Conservation (phyloP, 169 alveolate genomes). For the Plasmodium gaboni region DNA sequence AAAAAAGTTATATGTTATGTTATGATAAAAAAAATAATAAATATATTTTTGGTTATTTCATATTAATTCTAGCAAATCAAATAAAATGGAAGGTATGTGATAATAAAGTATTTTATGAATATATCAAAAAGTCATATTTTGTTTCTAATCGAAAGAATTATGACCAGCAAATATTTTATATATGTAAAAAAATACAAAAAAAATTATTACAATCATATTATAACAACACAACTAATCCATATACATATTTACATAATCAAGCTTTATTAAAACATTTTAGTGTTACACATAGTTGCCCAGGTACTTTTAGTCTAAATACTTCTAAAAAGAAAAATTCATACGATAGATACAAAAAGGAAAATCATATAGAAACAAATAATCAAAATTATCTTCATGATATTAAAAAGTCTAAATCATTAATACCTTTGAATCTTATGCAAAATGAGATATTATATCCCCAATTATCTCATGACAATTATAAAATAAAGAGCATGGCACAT, state of each 20-base stretch:
- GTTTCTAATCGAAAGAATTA: slow-evolving; percentile 29
- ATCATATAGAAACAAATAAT: not conserved
- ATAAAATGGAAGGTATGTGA: slow-evolving; percentile 63
- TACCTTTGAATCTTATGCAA: not conserved
- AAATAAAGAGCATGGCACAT: not conserved
- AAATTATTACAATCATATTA: slow-evolving; percentile 30
- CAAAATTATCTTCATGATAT: not conserved
- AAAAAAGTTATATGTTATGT: slow-evolving; percentile 73
- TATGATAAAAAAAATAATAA: slow-evolving; percentile 67
- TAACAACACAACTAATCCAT: not conserved
- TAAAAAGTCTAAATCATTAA: slow-evolving; percentile 3
- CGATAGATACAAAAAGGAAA: not conserved
- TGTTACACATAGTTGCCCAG: slow-evolving; percentile 75
- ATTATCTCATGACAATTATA: too few relatives aligned
- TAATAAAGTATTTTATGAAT: slow-evolving; percentile 40
- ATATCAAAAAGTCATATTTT: slow-evolving; percentile 41
- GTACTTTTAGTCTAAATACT: slow-evolving; percentile 23
- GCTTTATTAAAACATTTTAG: slow-evolving; percentile 63
- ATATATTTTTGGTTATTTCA: slow-evolving; percentile 64
- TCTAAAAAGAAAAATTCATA: not conserved
- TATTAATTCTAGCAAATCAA: slow-evolving; percentile 62
- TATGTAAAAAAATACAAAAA: slow-evolving; percentile 65
- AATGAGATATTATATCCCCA: not conserved
- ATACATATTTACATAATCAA: slow-evolving; percentile 1
- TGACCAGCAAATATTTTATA: slow-evolving; percentile 63